These are phyloP conservation scores for Leccinum variicolor DNA, from an alignment of 768 basidiomycete genomes.

Conservation along the genomic window DNA sequence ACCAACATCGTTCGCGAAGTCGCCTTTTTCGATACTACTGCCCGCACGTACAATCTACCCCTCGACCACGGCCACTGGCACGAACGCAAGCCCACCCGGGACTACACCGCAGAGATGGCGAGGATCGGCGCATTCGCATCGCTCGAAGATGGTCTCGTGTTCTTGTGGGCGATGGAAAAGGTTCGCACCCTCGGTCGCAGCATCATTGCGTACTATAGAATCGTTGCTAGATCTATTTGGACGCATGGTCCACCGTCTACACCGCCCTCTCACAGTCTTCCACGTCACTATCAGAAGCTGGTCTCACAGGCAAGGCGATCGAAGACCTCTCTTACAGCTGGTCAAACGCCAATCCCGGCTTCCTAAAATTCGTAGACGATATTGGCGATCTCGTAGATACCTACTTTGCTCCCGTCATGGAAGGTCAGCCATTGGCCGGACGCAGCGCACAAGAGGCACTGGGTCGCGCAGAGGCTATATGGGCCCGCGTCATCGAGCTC, in stretches of 20 bases:
- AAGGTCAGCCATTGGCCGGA: slow-evolving; percentile 22
- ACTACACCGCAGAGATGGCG: slow-evolving; percentile 72
- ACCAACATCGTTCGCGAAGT: slow-evolving; percentile 57
- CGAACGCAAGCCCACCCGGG: slow-evolving; percentile 58
- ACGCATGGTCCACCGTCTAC: slow-evolving; percentile 59
- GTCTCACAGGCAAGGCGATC: slow-evolving; percentile 32
- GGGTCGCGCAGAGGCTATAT: slow-evolving; percentile 45
- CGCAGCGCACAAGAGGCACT: slow-evolving; percentile 9
- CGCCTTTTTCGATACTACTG: slow-evolving; percentile 56
- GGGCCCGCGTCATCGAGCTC: slow-evolving; percentile 56
- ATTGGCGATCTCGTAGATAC: slow-evolving; percentile 47
- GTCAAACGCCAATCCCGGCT: slow-evolving; percentile 46
- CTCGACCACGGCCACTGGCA: slow-evolving; percentile 38
- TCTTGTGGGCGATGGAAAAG: slow-evolving; percentile 80
- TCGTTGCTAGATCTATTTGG: slow-evolving; percentile 55
- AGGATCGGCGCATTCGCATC: slow-evolving; percentile 43
- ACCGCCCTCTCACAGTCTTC: slow-evolving; percentile 2
- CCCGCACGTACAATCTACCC: slow-evolving; percentile 42
- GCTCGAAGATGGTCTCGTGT: slow-evolving; percentile 62
- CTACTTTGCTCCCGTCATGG: slow-evolving; percentile 34
- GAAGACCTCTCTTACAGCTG: slow-evolving; percentile 58
- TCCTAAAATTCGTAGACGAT: slow-evolving; percentile 49
- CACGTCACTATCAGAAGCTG: not conserved
- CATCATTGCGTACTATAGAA: not conserved
- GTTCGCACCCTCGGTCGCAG: slow-evolving; percentile 30